Evolutionary conservation across 2,329 filamentous ascomycete genomes (phyloP).

Genomic region (Arthrobotrys sphaeroides): DNA sequence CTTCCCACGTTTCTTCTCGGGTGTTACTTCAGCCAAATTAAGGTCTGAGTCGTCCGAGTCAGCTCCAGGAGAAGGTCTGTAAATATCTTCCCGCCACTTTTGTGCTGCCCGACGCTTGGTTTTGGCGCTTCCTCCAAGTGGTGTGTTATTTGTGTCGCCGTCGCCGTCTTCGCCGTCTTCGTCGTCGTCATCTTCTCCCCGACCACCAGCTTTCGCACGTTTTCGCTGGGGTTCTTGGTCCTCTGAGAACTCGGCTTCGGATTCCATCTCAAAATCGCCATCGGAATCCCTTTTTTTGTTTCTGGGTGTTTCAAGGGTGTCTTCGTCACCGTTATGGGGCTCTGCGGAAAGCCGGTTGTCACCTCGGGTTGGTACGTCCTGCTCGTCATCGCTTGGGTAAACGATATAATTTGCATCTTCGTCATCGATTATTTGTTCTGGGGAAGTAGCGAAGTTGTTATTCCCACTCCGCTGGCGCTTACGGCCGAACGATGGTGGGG

Average conservation of each 20-base stretch:
- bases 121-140: slow-evolving; percentile 58
- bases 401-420: slow-evolving; percentile 48
- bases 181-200: slow-evolving; percentile 39
- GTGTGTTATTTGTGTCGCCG: slow-evolving; percentile 24
- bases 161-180: slow-evolving; percentile 54
- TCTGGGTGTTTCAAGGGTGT: slow-evolving; percentile 54
- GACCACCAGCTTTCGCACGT: slow-evolving; percentile 57
- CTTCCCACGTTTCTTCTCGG: slow-evolving; percentile 37
- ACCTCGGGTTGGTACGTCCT: background rate
- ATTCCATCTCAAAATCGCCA: slow-evolving; percentile 57
- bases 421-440: slow-evolving; percentile 6
- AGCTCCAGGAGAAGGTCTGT: slow-evolving; percentile 53
- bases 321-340: slow-evolving; percentile 60
- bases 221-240: slow-evolving; percentile 59
- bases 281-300: slow-evolving; percentile 58
- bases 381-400: slow-evolving; percentile 48
- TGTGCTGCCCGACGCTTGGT: slow-evolving; percentile 58
- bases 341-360: background rate
- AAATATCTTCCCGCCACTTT: slow-evolving; percentile 56
- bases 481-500: slow-evolving; percentile 31
- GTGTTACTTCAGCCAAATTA: slow-evolving; percentile 57
- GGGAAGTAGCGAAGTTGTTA: background rate
- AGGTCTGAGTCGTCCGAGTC: slow-evolving; percentile 55
- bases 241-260: slow-evolving; percentile 58
- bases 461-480: slow-evolving; percentile 39